These are phyloP conservation scores for Calvatia gigantea DNA, from an alignment of 768 basidiomycete genomes.

Conservation along the genomic window DNA sequence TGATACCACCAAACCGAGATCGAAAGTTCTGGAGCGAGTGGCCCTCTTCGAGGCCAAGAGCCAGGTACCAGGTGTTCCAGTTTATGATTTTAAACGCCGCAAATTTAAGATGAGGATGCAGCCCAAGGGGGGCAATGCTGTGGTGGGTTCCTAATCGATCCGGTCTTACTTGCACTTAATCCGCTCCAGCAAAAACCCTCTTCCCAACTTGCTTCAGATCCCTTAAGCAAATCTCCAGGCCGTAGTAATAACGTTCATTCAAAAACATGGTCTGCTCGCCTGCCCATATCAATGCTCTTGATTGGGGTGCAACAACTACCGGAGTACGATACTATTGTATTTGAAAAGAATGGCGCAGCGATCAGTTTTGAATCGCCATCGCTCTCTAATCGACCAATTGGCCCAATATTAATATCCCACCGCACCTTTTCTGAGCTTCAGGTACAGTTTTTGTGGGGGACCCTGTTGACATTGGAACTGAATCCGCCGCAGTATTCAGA, in stretches of 20 bases:
- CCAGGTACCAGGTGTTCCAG: neutral
- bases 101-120: slow-evolving; percentile 2
- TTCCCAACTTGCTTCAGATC: neutral
- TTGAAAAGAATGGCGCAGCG: neutral
- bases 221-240: neutral
- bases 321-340: neutral
- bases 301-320: neutral
- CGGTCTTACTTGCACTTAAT: neutral
- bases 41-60: neutral
- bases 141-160: neutral
- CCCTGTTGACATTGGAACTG: neutral
- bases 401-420: neutral
- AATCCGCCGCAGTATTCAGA: neutral
- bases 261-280: neutral
- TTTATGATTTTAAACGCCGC: neutral
- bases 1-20: neutral
- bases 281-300: slow-evolving; percentile 1
- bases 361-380: neutral
- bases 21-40: neutral
- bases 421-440: neutral
- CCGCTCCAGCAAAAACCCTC: neutral
- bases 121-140: neutral
- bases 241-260: neutral
- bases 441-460: neutral
- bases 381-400: neutral